phyloP scores from a whole-genome alignment of 1,284 basidiomycete genomes.

The Naganishia cerealis region DNA sequence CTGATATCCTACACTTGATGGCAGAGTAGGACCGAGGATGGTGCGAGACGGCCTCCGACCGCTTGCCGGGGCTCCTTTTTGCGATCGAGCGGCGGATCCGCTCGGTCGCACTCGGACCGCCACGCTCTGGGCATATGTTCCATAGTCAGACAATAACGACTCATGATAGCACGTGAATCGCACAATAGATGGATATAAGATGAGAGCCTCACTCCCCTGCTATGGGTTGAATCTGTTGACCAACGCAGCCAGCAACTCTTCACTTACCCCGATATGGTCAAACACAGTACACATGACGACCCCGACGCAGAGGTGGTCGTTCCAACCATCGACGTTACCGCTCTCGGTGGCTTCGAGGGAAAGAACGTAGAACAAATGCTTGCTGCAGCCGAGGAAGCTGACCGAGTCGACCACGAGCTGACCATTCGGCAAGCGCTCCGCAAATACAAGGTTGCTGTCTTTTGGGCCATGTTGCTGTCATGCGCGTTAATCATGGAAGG shows the following conservation, averaged over 20 bases:
- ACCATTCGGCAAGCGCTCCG: constrained; percentile 50
- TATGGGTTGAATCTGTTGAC: neutral
- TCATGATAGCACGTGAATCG: too few species aligned
- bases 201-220: neutral
- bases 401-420: constrained; percentile 50
- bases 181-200: neutral
- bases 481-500: constrained; percentile 44
- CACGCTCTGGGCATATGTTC: too few species aligned
- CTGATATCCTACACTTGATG: too few species aligned
- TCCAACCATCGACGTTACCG: neutral
- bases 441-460: constrained; percentile 54
- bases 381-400: constrained; percentile 49
- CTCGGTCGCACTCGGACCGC: too few species aligned
- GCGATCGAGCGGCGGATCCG: too few species aligned
- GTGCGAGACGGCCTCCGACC: too few species aligned
- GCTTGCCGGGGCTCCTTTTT: too few species aligned
- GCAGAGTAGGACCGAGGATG: too few species aligned
- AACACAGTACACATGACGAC: neutral
- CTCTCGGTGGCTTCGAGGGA: neutral
- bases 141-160: too few species aligned
- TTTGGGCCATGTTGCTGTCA: constrained; percentile 46
- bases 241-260: neutral
- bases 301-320: constrained; percentile 9
- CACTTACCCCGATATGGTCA: neutral
- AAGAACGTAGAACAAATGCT: neutral